phyloP scores from a whole-genome alignment of 495 filamentous ascomycete species.

The Aspergillus nanangensis region DNA sequence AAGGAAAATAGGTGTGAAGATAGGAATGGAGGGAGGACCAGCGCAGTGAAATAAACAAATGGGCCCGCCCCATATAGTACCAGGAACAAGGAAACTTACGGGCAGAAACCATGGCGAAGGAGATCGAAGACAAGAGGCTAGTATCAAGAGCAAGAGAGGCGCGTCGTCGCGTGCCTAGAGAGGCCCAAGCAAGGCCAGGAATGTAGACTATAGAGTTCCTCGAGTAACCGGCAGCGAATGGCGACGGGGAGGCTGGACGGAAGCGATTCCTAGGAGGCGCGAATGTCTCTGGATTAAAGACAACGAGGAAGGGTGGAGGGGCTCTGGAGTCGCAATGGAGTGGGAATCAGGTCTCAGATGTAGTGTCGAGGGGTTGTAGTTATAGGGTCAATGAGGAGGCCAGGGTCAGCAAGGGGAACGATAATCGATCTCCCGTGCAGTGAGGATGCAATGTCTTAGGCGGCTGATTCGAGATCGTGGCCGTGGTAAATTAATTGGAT shows the following conservation, averaged over 20 bases:
- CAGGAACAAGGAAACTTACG: conserved; percentile 34
- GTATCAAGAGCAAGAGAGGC: conserved; percentile 13
- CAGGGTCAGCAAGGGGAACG: conserved; percentile 25
- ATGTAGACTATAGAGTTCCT: conserved; percentile 39
- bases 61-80: conserved; percentile 26
- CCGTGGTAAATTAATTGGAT: neutral
- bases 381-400: conserved; percentile 13
- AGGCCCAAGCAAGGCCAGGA: conserved; percentile 40
- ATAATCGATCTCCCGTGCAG: conserved; percentile 10
- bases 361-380: conserved; percentile 15
- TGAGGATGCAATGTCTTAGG: conserved; percentile 20
- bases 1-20: conserved; percentile 12
- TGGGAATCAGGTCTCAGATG: conserved; percentile 31
- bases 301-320: conserved; percentile 2
- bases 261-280: conserved; percentile 17
- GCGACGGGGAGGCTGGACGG: neutral
- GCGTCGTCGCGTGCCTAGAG: conserved; percentile 39
- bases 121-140: conserved; percentile 14
- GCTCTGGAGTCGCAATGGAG: conserved; percentile 5
- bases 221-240: conserved; percentile 24
- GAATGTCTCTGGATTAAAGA: conserved; percentile 22
- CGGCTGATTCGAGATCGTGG: no score
- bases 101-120: conserved; percentile 34
- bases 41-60: conserved; percentile 43
- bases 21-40: conserved; percentile 18